A percentile compares a stretch with the other conserved stretches of the same genome.
phyloP scores from a whole-genome alignment of 2,329 filamentous ascomycete genomes.

The Ascochyta lentis region DNA sequence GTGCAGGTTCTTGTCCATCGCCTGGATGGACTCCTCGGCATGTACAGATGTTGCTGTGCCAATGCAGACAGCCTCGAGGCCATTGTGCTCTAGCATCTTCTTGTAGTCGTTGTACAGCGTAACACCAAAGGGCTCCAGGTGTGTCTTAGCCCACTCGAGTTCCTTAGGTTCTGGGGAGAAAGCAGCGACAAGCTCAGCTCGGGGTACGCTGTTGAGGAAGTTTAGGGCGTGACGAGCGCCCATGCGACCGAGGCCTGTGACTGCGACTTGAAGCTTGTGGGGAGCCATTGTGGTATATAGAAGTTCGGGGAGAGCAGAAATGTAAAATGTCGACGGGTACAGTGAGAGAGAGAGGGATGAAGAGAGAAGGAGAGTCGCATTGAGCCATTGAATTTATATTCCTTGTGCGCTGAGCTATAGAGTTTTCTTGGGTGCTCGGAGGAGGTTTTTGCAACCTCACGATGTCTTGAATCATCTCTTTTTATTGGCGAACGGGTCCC shows the following conservation, averaged over 20 bases:
- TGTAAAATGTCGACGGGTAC: neutral
- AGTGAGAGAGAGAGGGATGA: neutral
- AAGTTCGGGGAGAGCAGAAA: neutral
- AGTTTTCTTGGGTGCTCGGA: conserved; percentile 9
- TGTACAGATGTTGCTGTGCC: conserved; percentile 46
- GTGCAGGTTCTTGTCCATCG: conserved; percentile 46
- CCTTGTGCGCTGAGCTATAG: conserved; percentile 7
- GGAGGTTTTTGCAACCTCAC: conserved; percentile 14
- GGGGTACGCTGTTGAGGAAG: conserved; percentile 55
- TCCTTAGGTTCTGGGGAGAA: conserved; percentile 56
- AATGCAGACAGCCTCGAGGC: conserved; percentile 54
- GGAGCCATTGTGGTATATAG: conserved; percentile 26
- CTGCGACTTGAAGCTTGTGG: conserved; percentile 50
- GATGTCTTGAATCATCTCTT: neutral
- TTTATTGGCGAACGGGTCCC: neutral
- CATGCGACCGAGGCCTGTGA: conserved; percentile 61
- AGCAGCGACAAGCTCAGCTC: conserved; percentile 59
- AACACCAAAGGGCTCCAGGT: conserved; percentile 56
- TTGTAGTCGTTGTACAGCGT: conserved; percentile 55
- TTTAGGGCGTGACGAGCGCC: conserved; percentile 60
- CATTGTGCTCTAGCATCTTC: conserved; percentile 54
- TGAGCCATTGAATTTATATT: conserved; percentile 4
- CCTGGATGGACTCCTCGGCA: conserved; percentile 42
- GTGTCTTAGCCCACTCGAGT: conserved; percentile 53
- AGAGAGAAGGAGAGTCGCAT: neutral